Evolutionary conservation across 148 eudicot genomes (phyloP).

Genomic region (Rhododendron molle): DNA sequence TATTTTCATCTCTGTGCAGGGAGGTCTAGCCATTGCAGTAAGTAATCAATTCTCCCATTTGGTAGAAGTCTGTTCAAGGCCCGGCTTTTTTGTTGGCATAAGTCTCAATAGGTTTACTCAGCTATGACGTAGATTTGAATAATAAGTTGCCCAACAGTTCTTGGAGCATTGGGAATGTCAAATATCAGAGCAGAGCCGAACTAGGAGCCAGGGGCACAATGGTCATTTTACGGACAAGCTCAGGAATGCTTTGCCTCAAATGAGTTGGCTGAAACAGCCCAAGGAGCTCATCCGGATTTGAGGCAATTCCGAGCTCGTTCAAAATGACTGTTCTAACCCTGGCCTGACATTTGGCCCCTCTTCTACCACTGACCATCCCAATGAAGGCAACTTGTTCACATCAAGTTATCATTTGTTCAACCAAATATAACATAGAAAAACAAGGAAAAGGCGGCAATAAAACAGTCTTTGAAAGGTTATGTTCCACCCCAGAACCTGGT

Average conservation of each 20-base stretch:
- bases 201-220: not conserved
- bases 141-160: not conserved
- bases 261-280: not conserved
- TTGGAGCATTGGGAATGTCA: not conserved
- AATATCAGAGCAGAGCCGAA: not conserved
- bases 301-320: not conserved
- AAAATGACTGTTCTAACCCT: not conserved
- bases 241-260: not conserved
- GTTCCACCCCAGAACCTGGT: not conserved
- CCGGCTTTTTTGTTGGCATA: not conserved
- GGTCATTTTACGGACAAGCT: not conserved
- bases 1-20: slow-evolving; percentile 45
- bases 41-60: not conserved
- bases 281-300: not conserved
- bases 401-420: not conserved
- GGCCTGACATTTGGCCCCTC: not conserved
- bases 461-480: not conserved
- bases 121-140: not conserved
- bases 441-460: not conserved
- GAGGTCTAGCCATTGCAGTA: slow-evolving; percentile 57
- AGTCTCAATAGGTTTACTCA: not conserved
- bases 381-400: not conserved
- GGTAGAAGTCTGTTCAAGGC: not conserved
- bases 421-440: not conserved
- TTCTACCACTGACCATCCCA: not conserved